Conservation (phyloP, 345 rosid genomes). For the Ceriops tagal region DNA sequence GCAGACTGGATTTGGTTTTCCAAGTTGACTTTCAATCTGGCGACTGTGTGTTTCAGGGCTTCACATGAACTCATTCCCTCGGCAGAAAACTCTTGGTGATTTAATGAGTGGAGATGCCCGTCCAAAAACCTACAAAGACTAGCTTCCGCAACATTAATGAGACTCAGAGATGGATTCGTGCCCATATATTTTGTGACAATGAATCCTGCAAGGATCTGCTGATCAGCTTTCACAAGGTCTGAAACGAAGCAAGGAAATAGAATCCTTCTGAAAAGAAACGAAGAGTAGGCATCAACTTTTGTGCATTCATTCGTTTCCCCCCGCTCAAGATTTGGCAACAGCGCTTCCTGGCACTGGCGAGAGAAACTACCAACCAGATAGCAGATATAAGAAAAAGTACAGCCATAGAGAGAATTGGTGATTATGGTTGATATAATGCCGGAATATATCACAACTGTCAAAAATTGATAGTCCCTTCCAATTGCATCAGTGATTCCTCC, state of each 20-base stretch:
- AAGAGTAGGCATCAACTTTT: constrained; percentile 18
- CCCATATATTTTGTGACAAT: constrained; percentile 76
- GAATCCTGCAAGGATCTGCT: constrained; percentile 73
- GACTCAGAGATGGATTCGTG: constrained; percentile 58
- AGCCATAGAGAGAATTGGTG: constrained; percentile 39
- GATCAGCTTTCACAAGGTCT: constrained; percentile 70
- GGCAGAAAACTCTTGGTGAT: constrained; percentile 24
- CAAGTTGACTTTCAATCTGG: constrained; percentile 40
- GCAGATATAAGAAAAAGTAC: constrained; percentile 64
- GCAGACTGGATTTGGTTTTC: constrained; percentile 50
- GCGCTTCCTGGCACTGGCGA: constrained; percentile 59
- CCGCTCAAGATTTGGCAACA: constrained; percentile 20
- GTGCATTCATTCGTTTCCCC: constrained; percentile 22
- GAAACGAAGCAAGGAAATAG: constrained; percentile 64
- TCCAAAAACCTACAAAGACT: constrained; percentile 62
- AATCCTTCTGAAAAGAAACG: constrained; percentile 46
- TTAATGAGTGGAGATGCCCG: constrained; percentile 43
- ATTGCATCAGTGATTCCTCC: constrained; percentile 45
- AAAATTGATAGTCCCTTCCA: constrained; percentile 49
- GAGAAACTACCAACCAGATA: constrained; percentile 63
- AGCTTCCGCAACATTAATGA: constrained; percentile 61
- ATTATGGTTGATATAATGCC: constrained; percentile 52
- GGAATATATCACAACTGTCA: constrained; percentile 57
- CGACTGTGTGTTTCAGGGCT: constrained; percentile 43
- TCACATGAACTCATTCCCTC: constrained; percentile 27